Conservation (phyloP, 495 filamentous ascomycete genomes). For the Neurospora pannonica region DNA sequence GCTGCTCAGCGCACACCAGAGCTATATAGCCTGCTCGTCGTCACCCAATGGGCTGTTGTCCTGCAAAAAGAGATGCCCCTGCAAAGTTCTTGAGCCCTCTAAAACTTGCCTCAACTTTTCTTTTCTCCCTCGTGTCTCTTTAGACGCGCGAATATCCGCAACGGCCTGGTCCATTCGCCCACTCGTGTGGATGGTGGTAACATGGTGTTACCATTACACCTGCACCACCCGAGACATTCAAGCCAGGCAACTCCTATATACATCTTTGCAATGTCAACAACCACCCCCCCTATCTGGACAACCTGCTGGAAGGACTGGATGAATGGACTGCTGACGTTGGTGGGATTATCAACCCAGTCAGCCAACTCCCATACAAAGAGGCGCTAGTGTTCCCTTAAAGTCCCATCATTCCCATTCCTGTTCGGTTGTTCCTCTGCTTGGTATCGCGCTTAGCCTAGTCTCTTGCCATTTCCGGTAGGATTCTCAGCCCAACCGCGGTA, state of each 20-base stretch:
- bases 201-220: background rate
- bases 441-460: background rate
- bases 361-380: background rate
- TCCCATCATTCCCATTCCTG: background rate
- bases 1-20: conserved; percentile 15
- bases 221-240: background rate
- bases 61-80: conserved; percentile 7
- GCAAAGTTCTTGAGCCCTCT: conserved; percentile 2
- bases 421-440: background rate
- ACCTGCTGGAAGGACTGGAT: background rate
- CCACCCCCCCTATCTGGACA: background rate
- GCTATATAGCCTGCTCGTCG: conserved; percentile 14
- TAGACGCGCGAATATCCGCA: conserved; percentile 13
- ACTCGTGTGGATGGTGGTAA: background rate
- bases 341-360: background rate
- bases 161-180: background rate
- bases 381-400: conserved; percentile 1
- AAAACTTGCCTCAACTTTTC: background rate
- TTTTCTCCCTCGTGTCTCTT: background rate
- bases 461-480: background rate
- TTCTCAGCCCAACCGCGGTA: background rate
- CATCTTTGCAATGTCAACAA: background rate
- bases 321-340: background rate
- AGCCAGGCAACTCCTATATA: background rate
- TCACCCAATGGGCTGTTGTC: conserved; percentile 12